Percentiles rank a stretch among this genome's conserved stretches.
Conservation (phyloP, 306 rosid genomes). For the Carpinus viminea region DNA sequence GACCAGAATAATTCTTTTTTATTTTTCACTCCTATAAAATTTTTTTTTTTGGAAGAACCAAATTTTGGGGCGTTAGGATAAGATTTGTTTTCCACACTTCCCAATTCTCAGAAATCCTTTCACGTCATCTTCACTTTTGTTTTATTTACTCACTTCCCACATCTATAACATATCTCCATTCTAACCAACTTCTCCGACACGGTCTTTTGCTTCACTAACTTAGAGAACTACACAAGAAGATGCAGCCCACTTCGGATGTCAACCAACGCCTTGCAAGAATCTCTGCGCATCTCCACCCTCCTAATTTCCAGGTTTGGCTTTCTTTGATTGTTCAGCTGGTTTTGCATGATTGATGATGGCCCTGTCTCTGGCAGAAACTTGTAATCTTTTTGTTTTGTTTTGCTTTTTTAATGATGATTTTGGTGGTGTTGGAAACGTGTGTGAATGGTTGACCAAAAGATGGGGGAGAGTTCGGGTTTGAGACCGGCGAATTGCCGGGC, state of each 20-base stretch:
- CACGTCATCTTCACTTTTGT: slow-evolving; percentile 24
- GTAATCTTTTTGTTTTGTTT: not conserved
- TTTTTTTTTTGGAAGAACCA: not conserved
- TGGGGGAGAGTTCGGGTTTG: slow-evolving; percentile 48
- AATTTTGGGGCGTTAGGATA: slow-evolving; percentile 12
- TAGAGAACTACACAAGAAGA: not conserved
- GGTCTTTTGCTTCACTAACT: not conserved
- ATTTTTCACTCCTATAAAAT: not conserved
- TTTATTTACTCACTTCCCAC: not conserved
- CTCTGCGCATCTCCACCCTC: slow-evolving; percentile 61
- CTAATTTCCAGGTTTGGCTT: slow-evolving; percentile 46
- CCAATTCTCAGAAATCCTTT: slow-evolving; percentile 26
- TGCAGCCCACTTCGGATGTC: slow-evolving; percentile 44
- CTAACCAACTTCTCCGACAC: not conserved
- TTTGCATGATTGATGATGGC: no score
- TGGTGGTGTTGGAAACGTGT: slow-evolving; percentile 5
- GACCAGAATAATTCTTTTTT: not conserved
- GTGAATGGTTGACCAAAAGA: slow-evolving; percentile 28
- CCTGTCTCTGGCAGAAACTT: no score
- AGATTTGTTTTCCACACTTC: slow-evolving; percentile 37
- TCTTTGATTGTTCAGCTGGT: no score
- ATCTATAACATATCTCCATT: not conserved
- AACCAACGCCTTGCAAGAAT: slow-evolving; percentile 62
- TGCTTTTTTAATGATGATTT: not conserved
- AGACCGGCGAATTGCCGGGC: slow-evolving; percentile 63